Evolutionary conservation across 1,139 yeast genomes (phyloP).

Genomic region (Nakaseomyces glabratus): DNA sequence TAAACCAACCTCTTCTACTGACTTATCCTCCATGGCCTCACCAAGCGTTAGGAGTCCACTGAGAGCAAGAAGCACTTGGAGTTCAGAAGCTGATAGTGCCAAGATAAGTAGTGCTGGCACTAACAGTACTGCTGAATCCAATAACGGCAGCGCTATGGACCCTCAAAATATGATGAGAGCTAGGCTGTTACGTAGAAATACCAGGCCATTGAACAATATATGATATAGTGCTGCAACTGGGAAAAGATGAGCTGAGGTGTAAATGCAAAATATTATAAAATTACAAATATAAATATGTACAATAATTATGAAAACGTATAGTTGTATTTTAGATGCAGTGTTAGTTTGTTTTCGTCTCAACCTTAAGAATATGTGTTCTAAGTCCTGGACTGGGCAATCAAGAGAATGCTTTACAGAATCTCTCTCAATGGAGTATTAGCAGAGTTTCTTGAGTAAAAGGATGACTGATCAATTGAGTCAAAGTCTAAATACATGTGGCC

Average conservation of each 20-base stretch:
- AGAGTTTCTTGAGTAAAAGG: conserved; percentile 3
- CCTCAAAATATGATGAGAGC: conserved; percentile 6
- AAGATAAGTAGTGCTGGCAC: background rate
- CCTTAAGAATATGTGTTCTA: too few species aligned
- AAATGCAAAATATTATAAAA: too few species aligned
- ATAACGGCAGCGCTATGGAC: background rate
- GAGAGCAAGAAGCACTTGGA: conserved; percentile 5
- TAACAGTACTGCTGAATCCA: conserved; percentile 1
- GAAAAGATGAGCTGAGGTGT: too few species aligned
- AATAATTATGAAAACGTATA: too few species aligned
- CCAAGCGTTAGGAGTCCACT: conserved; percentile 1
- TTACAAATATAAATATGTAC: too few species aligned
- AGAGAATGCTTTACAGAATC: conserved; percentile 7
- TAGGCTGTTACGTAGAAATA: conserved; percentile 3
- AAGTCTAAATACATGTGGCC: conserved; percentile 35
- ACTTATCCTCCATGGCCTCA: conserved; percentile 4
- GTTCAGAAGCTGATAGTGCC: background rate
- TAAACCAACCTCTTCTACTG: conserved; percentile 6
- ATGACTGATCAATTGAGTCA: conserved; percentile 10
- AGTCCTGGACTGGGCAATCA: too few species aligned
- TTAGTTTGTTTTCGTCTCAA: too few species aligned
- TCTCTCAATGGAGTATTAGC: conserved; percentile 9
- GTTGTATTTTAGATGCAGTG: too few species aligned
- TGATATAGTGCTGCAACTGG: conserved; percentile 4
- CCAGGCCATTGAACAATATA: conserved; percentile 4